phyloP scores from a whole-genome alignment of 1,284 basidiomycete genomes.

The Athelia psychrophila region DNA sequence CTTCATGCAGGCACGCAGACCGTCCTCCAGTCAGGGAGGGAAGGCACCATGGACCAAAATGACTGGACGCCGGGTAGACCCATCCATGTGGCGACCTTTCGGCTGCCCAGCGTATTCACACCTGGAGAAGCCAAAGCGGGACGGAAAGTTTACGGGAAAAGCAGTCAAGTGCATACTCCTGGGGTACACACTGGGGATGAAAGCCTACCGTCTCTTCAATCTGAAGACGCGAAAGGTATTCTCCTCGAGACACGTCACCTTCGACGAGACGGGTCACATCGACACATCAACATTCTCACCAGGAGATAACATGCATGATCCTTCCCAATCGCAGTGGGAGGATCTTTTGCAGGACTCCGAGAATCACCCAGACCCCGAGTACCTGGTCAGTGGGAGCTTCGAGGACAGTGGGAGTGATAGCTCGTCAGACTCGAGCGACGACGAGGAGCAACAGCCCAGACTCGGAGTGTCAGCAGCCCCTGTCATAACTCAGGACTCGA shows the following conservation, averaged over 20 bases:
- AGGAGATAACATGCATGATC: background rate
- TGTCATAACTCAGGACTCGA: too few relatives aligned
- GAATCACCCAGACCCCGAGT: too few relatives aligned
- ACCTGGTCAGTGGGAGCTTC: too few relatives aligned
- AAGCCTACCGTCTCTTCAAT: constrained; percentile 14
- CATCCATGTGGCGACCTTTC: constrained; percentile 6
- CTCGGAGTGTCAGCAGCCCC: too few relatives aligned
- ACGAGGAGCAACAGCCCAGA: too few relatives aligned
- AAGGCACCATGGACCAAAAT: background rate
- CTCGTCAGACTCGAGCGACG: too few relatives aligned
- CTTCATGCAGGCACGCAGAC: constrained; percentile 9
- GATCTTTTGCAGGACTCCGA: too few relatives aligned
- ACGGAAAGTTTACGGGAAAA: constrained; percentile 15
- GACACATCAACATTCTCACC: background rate
- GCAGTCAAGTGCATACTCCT: constrained; percentile 15
- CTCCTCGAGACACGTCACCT: constrained; percentile 16
- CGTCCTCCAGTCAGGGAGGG: constrained; percentile 1
- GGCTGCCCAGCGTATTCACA: constrained; percentile 8
- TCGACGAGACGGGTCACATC: constrained; percentile 15
- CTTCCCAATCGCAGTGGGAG: background rate
- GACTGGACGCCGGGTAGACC: background rate
- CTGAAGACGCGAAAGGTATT: constrained; percentile 10
- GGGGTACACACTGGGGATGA: constrained; percentile 11
- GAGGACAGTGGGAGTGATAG: too few relatives aligned
- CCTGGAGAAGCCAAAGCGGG: constrained; percentile 13